A percentile compares a stretch with the other conserved stretches of the same genome.
Evolutionary conservation across 345 rosid species (phyloP).

Genomic region (Brassica carinata): DNA sequence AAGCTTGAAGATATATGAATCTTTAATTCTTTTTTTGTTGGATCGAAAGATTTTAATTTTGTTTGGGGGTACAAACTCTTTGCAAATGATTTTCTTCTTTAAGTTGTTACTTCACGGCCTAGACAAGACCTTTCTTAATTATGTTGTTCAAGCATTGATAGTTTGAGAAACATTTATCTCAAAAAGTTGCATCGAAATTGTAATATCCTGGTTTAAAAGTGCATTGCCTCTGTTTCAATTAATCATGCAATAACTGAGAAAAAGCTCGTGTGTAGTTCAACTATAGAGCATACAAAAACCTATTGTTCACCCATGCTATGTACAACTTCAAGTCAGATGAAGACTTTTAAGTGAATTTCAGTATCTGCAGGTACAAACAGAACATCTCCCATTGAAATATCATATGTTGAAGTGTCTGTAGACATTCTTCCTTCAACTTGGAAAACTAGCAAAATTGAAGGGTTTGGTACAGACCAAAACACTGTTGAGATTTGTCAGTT

Average conservation of each 20-base stretch:
- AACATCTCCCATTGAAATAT: too few relatives aligned
- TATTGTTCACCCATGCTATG: slow-evolving; percentile 79
- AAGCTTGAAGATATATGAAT: slow-evolving; percentile 49
- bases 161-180: not conserved
- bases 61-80: slow-evolving; percentile 8
- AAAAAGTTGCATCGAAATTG: not conserved
- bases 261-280: not conserved
- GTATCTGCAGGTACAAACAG: slow-evolving; percentile 53
- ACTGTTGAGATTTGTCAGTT: not conserved
- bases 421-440: not conserved
- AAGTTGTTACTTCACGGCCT: not conserved
- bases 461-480: not conserved
- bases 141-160: too few relatives aligned
- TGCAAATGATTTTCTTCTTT: not conserved
- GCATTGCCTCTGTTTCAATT: not conserved
- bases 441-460: not conserved
- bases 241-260: not conserved
- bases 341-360: slow-evolving; percentile 48
- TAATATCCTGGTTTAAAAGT: not conserved
- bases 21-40: slow-evolving; percentile 29
- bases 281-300: slow-evolving; percentile 53
- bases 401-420: too few relatives aligned
- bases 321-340: slow-evolving; percentile 64
- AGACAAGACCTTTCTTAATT: not conserved
- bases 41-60: slow-evolving; percentile 19